phyloP scores from a whole-genome alignment of 345 rosid genomes.

The Carallia pectinifolia region DNA sequence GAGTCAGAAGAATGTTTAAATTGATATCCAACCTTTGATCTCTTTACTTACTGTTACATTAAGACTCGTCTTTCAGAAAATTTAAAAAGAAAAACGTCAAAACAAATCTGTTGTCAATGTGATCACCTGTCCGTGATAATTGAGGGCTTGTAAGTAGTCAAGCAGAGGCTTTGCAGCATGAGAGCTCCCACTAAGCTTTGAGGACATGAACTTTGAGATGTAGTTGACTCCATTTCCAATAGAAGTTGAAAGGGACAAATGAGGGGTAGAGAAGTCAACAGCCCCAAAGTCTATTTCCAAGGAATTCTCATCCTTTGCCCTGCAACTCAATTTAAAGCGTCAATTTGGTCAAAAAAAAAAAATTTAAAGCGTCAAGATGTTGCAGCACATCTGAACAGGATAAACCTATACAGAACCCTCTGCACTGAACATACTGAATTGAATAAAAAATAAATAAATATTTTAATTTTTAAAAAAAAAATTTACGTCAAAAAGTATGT shows the following conservation, averaged over 20 bases:
- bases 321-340: constrained; percentile 24
- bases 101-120: no score
- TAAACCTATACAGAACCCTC: not conserved
- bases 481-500: no score
- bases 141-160: constrained; percentile 58
- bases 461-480: no score
- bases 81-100: no score
- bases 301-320: constrained; percentile 81
- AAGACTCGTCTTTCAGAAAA: no score
- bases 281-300: constrained; percentile 87
- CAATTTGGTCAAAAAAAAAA: no score
- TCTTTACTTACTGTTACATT: no score
- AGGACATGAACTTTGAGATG: constrained; percentile 63
- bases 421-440: no score
- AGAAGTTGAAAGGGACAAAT: constrained; percentile 64
- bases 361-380: not conserved
- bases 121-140: constrained; percentile 75
- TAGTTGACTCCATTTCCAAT: constrained; percentile 73
- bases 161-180: constrained; percentile 43
- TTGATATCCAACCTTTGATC: no score
- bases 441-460: no score
- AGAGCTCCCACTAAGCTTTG: constrained; percentile 45
- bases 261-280: constrained; percentile 64
- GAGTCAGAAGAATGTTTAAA: no score
- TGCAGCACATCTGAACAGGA: not conserved